These are phyloP conservation scores for Geotrichum klebahnii DNA, from an alignment of 1,139 yeast genomes.

Conservation along the genomic window DNA sequence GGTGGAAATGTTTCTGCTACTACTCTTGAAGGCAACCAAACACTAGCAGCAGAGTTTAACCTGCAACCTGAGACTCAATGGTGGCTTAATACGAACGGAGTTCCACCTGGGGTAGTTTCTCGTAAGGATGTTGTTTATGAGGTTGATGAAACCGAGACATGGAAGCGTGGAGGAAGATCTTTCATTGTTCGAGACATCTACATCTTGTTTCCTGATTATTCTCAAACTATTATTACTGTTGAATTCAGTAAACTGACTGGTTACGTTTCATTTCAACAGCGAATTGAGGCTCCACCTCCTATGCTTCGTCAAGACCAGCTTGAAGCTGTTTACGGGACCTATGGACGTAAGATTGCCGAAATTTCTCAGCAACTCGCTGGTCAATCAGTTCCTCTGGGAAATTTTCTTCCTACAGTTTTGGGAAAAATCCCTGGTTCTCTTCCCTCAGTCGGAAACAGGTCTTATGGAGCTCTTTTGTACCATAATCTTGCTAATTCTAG, in stretches of 20 bases:
- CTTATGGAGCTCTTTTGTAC: constrained; percentile 72
- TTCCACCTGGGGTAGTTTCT: constrained; percentile 54
- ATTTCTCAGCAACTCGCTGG: constrained; percentile 26
- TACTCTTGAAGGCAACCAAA: constrained; percentile 3
- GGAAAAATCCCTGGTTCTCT: constrained; percentile 35
- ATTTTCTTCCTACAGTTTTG: constrained; percentile 37
- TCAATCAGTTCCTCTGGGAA: constrained; percentile 27
- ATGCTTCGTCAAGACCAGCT: constrained; percentile 47
- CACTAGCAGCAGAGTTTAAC: constrained; percentile 31
- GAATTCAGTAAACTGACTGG: constrained; percentile 46
- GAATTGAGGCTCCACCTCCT: constrained; percentile 43
- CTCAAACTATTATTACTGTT: constrained; percentile 55
- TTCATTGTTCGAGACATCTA: constrained; percentile 63
- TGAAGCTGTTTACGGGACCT: constrained; percentile 48
- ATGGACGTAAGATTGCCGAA: constrained; percentile 33
- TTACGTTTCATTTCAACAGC: constrained; percentile 48
- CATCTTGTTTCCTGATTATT: constrained; percentile 66
- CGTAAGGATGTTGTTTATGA: constrained; percentile 52
- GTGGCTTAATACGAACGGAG: constrained; percentile 57
- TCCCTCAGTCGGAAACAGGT: constrained; percentile 60
- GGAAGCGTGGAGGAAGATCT: constrained; percentile 55
- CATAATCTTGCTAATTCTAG: constrained; percentile 57
- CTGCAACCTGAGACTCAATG: constrained; percentile 47
- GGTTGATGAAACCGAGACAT: constrained; percentile 54
- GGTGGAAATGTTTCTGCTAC: neutral